Base-by-base conservation (phyloP, 2,329 filamentous ascomycete genomes). In the Graphiopsis chlorocephala region DNA sequence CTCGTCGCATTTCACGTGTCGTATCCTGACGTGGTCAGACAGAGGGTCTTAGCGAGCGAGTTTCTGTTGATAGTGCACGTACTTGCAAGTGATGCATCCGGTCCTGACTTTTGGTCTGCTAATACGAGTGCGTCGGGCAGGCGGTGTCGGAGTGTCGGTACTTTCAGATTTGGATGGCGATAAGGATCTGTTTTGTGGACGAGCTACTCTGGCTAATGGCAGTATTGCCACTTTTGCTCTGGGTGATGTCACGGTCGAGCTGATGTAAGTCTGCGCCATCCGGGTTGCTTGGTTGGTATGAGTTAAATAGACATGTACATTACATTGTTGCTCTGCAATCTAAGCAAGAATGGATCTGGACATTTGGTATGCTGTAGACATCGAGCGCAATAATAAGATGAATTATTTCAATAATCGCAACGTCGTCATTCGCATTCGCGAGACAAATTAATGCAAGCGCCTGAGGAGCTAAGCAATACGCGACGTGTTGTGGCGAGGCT, bases 1-100 rank as follows among this genome's bases (percentile, higher is more conserved):
- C 73, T 86, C 84, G 67, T 85, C 84, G 71, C 84, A 87, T 72
- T 86, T 86, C 61, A 86, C 81, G 63, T 83, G 89, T 88, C 4
- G 77, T 82, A 20, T 86, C 84, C 52, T 90, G 90, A 77, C 83
- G 15, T 20, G 1, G 23, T 48, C 42, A 62, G 59, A 53, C 7
- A 11, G 3, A 14, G 14, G 15, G 12, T 25, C 5, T 8, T 28
- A n/a, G 8, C 10, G 4, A 45, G 25, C 3, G 12, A 14, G 7
- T 5, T n/a, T 4, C 12, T 23, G 31, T 20, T n/a, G 25, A 31
- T 85, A 11, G 82, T 90, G 47, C 73, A 81, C 8, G 70, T 82
- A 56, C 20, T 67, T 52, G 23, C 55, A 47, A 55, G 65, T 25
- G 66, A 60, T 4, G 52, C 66, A 61, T 20, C 57, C 38, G 28